A percentile compares a stretch with the other conserved stretches of the same genome.
Evolutionary conservation across 2,329 filamentous ascomycete genomes (phyloP).

Genomic region (Parascedosporium putredinis): DNA sequence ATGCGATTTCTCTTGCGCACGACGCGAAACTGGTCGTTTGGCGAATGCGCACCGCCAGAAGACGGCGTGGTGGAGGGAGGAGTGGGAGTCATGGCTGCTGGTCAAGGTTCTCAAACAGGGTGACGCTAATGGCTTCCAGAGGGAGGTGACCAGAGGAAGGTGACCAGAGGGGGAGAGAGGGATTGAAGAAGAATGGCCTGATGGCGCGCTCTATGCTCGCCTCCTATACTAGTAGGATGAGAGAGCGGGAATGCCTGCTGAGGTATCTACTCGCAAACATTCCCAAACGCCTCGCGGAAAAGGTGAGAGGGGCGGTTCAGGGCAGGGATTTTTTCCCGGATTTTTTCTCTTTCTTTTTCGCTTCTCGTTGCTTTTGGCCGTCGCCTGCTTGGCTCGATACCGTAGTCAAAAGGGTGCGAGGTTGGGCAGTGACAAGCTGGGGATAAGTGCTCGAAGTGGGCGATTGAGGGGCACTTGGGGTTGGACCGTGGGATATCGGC

Average conservation of each 20-base stretch:
- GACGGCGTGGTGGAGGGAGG: constrained; percentile 71
- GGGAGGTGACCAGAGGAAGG: no score
- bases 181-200: no score
- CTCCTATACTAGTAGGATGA: not conserved
- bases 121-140: no score
- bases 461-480: no score
- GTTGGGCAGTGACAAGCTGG: no score
- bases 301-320: not conserved
- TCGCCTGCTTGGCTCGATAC: no score
- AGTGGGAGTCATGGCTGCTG: constrained; percentile 56
- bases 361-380: no score
- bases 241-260: not conserved
- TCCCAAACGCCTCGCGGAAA: not conserved
- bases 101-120: not conserved
- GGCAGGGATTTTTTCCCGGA: not conserved
- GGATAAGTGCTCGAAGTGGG: no score
- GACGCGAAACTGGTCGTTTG: constrained; percentile 76
- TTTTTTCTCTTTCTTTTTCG: no score
- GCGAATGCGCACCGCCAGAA: constrained; percentile 58
- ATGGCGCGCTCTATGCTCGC: not conserved
- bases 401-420: no score
- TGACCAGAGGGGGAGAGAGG: no score
- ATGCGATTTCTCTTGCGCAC: constrained; percentile 88
- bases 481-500: no score
- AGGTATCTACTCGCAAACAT: not conserved